Evolutionary conservation across 768 basidiomycete genomes (phyloP).

Genomic region (Galerina sulciceps): DNA sequence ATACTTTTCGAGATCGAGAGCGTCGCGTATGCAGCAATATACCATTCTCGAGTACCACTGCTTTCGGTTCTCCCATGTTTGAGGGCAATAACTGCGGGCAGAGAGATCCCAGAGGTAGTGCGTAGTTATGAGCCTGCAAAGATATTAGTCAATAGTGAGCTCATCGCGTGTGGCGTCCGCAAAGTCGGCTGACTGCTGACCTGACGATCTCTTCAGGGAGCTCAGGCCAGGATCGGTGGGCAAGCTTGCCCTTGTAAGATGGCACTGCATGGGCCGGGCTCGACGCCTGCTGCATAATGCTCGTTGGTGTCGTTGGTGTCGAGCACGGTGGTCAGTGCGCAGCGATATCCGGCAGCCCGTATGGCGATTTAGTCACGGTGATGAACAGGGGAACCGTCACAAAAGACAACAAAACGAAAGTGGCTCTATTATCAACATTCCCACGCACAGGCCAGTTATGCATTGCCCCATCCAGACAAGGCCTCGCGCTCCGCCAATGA

Average conservation of each 20-base stretch:
- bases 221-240: conserved; percentile 33
- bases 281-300: conserved; percentile 1
- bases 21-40: conserved; percentile 66
- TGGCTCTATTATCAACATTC: conserved; percentile 32
- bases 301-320: conserved; percentile 32
- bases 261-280: neutral
- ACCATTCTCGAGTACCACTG: conserved; percentile 67
- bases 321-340: conserved; percentile 48
- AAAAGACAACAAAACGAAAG: conserved; percentile 22
- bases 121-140: conserved; percentile 57
- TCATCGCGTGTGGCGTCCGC: conserved; percentile 37
- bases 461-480: conserved; percentile 14
- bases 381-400: conserved; percentile 33
- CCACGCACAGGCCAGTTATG: conserved; percentile 45
- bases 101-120: conserved; percentile 58
- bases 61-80: conserved; percentile 50
- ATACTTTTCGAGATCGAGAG: conserved; percentile 56
- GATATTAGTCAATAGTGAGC: conserved; percentile 25
- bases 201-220: conserved; percentile 33
- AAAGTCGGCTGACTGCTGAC: conserved; percentile 24
- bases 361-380: conserved; percentile 36
- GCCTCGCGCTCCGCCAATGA: neutral
- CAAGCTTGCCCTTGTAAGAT: conserved; percentile 28
- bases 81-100: conserved; percentile 48
- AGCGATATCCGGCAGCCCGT: conserved; percentile 36